Evolutionary conservation across 2,329 filamentous ascomycete genomes (phyloP).

Genomic region (Apiospora sp.): DNA sequence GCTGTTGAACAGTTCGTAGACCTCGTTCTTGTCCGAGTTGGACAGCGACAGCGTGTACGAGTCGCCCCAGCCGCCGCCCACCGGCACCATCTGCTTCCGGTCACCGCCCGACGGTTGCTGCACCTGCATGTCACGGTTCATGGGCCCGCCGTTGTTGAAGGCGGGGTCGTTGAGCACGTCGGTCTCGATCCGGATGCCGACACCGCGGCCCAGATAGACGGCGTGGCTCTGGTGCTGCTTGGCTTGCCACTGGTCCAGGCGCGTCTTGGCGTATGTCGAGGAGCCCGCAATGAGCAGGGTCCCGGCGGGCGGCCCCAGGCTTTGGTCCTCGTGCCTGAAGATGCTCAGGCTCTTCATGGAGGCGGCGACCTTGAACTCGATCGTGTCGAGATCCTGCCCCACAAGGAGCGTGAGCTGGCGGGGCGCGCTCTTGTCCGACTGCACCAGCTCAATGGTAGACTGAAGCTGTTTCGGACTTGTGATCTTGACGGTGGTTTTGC

Average conservation of each 20-base stretch:
- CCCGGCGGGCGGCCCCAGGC: slow-evolving; percentile 18
- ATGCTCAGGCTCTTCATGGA: slow-evolving; percentile 25
- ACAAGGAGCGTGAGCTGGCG: slow-evolving; percentile 26
- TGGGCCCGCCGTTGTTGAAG: background rate
- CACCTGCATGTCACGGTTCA: background rate
- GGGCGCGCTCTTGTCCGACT: slow-evolving; percentile 18
- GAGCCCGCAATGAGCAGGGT: slow-evolving; percentile 22
- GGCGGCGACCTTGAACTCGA: slow-evolving; percentile 25
- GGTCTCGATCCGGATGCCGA: slow-evolving; percentile 26
- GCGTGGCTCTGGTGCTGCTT: slow-evolving; percentile 26
- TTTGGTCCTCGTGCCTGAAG: slow-evolving; percentile 24
- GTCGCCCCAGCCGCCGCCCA: slow-evolving; percentile 20
- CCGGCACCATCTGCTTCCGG: background rate
- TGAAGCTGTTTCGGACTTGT: slow-evolving; percentile 23
- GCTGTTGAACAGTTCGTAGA: slow-evolving; percentile 27
- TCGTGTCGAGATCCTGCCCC: slow-evolving; percentile 21
- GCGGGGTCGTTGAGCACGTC: slow-evolving; percentile 13
- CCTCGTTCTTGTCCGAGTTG: slow-evolving; percentile 19
- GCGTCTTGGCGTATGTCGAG: slow-evolving; percentile 23
- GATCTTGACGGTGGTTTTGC: slow-evolving; percentile 24
- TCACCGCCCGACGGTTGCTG: background rate
- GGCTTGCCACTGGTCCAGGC: slow-evolving; percentile 25
- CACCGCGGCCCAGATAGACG: slow-evolving; percentile 27
- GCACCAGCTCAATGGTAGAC: slow-evolving; percentile 23
- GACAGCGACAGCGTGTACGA: slow-evolving; percentile 23